Base-by-base conservation (phyloP, 495 filamentous ascomycete genomes). In the Saxispiralis lemnorum region DNA sequence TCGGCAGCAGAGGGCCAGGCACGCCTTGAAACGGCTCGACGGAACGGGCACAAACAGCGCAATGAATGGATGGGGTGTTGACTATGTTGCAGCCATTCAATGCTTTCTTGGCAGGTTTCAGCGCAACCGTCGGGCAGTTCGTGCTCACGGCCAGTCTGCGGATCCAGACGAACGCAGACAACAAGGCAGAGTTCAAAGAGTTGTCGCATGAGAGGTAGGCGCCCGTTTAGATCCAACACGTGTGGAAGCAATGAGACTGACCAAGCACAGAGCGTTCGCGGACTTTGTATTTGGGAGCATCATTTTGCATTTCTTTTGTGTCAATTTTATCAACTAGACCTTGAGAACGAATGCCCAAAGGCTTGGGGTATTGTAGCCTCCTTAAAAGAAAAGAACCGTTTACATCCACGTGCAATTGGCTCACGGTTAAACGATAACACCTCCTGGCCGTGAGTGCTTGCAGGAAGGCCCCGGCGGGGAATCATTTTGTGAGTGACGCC, bases 261-360 rank as follows among this genome's bases (percentile, higher is more conserved):
- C 24, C 17, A 18, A 31, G 20, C 51, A 45, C 51, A 89, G 88
- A 59, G 92, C 89, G 13, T 97, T 97, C 61, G 89, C 89, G 53
- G 89, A 97, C 69, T 97, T 78, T 55, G 76, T 96, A 48, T 83
- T 95, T 45, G 87, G 86, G 56, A 93, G 85, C 58, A 56, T 97
- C 60, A 81, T 97, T 55, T 64, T 97, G 61, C 89, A 97, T 68
- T 93, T 96, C 68, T 96, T 97, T 71, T 97, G 89, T 64, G 79
- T 95, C 53, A 96, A 97, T 68, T 97, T 97, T 61, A 96, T 97
- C 66, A 97, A 97, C 71, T 96, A 65, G 36, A 20, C 12, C 9
- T 3, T 7, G 24, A 2, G 3, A 13, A 6, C 17, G n/a, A 10
- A 41, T 30, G 39, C 7, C 24, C 9, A n/a, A n/a, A 28, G 24